Evolutionary conservation across 805 yeast species (phyloP), one percentile per base, ranked within the genome.

Genomic region (Pachysolen tannophilus): DNA sequence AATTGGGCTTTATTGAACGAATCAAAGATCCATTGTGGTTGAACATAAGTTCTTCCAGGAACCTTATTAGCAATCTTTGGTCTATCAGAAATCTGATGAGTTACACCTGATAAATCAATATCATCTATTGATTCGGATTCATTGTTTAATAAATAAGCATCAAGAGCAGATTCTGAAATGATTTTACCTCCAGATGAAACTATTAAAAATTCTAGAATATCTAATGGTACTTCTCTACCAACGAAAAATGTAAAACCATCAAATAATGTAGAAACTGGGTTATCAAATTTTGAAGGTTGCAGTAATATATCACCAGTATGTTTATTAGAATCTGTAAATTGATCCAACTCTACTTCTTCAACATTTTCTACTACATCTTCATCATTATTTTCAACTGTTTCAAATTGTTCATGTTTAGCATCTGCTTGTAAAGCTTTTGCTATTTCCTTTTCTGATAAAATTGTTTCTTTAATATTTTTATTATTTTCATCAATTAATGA

Each of bases 1-100:
- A 92, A 67, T 40, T 72, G 67, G 33, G 75, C 72, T 60, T 82
- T 81, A 65, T 92, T 92, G 41, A 92, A 64, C 51, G 82, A 79
- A 57, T 92, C 98, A 56, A 92, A 88, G 20, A 92, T 69, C 98
- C 98, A 92, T 67, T 92, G 98, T 14, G 98, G 98, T 63, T 92
- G 98, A 32, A 90, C 58, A 53, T 92, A 92, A 0, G 94, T 84
- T 66, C 97, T 77, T 34, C 96, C 96, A 41, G 86, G 82, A 29
- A 87, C 85, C 55, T 79, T 84, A 43, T 75, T 69, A 20, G 69
- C 55, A 29, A 90, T 59, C 50, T 77, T 78, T 20, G 98, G 97
- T 60, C 98, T 78, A 60, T 92, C 98, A 44, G 81, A 79, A 47
- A 92, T 81, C 60, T 90, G 97, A 59, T 92, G 98, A 11, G 98